Conservation (phyloP, 192 early-diverging fungal species). For the Oehlia diaphana region DNA sequence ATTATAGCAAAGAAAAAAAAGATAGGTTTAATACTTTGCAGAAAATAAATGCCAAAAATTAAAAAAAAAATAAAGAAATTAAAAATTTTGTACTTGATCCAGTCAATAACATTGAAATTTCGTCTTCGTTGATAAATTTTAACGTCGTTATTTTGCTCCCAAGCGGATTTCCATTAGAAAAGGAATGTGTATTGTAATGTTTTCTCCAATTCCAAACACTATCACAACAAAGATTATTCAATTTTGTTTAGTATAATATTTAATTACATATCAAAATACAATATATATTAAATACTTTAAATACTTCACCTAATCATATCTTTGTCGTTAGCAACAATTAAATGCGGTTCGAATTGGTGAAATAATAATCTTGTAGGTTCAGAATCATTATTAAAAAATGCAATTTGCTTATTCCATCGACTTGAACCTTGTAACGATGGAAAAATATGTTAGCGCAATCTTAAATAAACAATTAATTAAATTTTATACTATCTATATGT, state of each 20-base stretch:
- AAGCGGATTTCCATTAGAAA: conserved; percentile 68
- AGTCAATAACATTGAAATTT: conserved; percentile 78
- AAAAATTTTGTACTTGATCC: conserved; percentile 62
- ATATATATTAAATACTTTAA: background rate
- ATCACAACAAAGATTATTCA: background rate
- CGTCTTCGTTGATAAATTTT: conserved; percentile 90
- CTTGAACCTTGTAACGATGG: conserved; percentile 43
- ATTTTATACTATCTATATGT: too few species aligned
- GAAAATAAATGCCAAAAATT: too few species aligned
- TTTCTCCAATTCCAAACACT: conserved; percentile 80
- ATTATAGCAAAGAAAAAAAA: background rate
- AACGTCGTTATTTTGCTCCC: conserved; percentile 72
- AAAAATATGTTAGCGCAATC: too few species aligned
- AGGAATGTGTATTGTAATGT: conserved; percentile 56
- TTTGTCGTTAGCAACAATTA: conserved; percentile 72
- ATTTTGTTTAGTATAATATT: background rate
- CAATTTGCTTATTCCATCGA: conserved; percentile 57
- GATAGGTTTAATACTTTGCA: background rate
- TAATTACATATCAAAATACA: too few species aligned
- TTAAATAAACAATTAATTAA: too few species aligned
- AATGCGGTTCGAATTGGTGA: conserved; percentile 86
- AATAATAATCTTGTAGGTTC: conserved; percentile 59
- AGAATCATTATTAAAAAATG: conserved; percentile 52
- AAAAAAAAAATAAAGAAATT: too few species aligned
- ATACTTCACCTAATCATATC: conserved; percentile 62